Evolutionary conservation across 129 eudicot species (phyloP), one percentile per base, ranked within the genome.

Genomic region (Escallonia herrerae): DNA sequence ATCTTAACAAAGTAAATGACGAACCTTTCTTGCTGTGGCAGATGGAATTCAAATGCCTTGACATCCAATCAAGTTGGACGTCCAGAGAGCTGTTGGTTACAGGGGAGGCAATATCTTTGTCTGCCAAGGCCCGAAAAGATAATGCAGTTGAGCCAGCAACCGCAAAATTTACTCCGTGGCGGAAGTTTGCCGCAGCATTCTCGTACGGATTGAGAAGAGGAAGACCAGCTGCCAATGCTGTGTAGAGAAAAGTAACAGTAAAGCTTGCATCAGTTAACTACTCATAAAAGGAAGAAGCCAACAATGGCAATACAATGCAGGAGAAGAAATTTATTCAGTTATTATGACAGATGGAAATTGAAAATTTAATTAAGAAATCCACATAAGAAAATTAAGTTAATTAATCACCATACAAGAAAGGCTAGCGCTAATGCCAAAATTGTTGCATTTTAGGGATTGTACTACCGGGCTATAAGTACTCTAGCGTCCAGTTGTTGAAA

Each of bases 121-220:
- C 48, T n/a, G 66, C 71, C 22, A 69, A 51, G 39, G 38, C 14
- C 12, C 63, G 46, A 3, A 58, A 22, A 4, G 71, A 56, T 15
- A 76, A 43, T 5, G 80, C 76, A 3, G 80, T 69, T 33, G 80
- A 60, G 48, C 75, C 80, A 7, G 80, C 80, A 10, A 69, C 75
- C 1, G 76, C 80, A 40, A 76, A 76, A 56, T 76, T 76, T 4
- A 58, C 75, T 15, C 80, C 80, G 42, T 76, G 76, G 2, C 15
- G 40, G 58, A 71, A 58, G 7, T 60, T 11, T 12, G 67, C 76
- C 0, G 15, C 68, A 0, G 37, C 39, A 4, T 70, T 52, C 41
- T 69, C 48, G 68, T 76, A 76, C 4, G 81, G 72, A 46, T 59
- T 53, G 0, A 76, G 43, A 4, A 69, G 43, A 6, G 72, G 67